Evolutionary conservation across 2,329 filamentous ascomycete genomes (phyloP).

Genomic region (Penicillium sp.): DNA sequence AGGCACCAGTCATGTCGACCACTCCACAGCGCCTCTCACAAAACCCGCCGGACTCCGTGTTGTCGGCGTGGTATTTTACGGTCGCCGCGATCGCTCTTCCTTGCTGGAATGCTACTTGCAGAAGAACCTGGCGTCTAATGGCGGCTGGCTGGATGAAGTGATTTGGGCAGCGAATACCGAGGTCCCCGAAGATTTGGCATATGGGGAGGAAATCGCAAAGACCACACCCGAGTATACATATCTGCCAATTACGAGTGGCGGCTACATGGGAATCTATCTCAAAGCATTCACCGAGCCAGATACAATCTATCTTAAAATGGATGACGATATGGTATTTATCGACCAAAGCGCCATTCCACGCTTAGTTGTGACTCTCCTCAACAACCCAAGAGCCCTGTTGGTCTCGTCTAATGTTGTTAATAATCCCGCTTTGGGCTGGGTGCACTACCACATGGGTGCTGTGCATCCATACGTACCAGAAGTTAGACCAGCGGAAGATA

Average conservation of each 20-base stretch:
- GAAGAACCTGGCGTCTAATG: constrained; percentile 9
- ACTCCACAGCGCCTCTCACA: constrained; percentile 11
- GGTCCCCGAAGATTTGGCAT: constrained; percentile 9
- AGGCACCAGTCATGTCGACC: constrained; percentile 12
- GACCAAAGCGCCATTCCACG: constrained; percentile 14
- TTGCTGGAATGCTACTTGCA: constrained; percentile 13
- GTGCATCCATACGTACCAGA: constrained; percentile 14
- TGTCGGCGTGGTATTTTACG: constrained; percentile 13
- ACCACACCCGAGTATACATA: constrained; percentile 10
- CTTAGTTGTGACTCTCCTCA: constrained; percentile 8
- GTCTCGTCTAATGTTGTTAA: constrained; percentile 14
- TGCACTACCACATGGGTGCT: constrained; percentile 15
- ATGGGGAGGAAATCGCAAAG: constrained; percentile 10
- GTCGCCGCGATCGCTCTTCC: constrained; percentile 13
- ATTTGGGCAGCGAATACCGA: constrained; percentile 14
- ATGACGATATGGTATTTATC: constrained; percentile 15
- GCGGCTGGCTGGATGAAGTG: constrained; percentile 13
- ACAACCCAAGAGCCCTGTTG: constrained; percentile 11
- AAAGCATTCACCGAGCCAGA: constrained; percentile 9
- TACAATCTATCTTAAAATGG: constrained; percentile 14
- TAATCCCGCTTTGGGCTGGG: constrained; percentile 13
- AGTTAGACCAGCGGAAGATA: constrained; percentile 1
- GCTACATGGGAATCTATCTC: constrained; percentile 9
- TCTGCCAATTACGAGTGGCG: constrained; percentile 5
- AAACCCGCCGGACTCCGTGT: constrained; percentile 11